Evolutionary conservation across 352 stramenopile species (phyloP), one percentile per base, ranked within the genome.

Genomic region (Halophytophthora batemanensis): DNA sequence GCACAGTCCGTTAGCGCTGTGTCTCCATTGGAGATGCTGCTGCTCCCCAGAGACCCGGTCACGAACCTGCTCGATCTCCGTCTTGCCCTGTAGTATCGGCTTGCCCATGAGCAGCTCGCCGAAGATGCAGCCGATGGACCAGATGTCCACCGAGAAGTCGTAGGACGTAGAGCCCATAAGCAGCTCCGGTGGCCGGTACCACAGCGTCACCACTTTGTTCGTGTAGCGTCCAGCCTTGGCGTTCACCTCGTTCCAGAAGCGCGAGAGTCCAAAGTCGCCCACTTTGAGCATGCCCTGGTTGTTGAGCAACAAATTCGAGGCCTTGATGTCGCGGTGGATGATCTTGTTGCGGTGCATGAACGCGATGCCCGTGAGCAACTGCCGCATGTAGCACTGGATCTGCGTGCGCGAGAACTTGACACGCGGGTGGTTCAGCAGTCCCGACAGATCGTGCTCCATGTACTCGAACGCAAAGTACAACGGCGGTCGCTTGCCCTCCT

Each of bases 141-240:
- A 98, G n/a, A 96, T 75, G 69, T 98, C 94, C 15, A 98, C 91
- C 6, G 75, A 94, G 35, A 82, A 93, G 53, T 94, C 86, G 60
- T 98, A 98, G 6, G 74, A 86, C 3, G 90, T 97, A 15, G 77
- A 96, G 2, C 93, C 90, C 45, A 98, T 79, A 22, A 98, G 64
- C 18, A 98, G 72, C 58, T 98, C 94, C 0, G 94, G 94, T 1
- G 93, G 79, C 22, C 94, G 79, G 62, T 98, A 98, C 94, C 94
- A 98, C 17, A 96, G 66, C 22, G 94, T 98, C 11, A 97, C 93
- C 4, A 98, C 94, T 55, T 98, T 98, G 71, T 98, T 97, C 17
- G 92, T 98, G 48, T 94, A 94, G 17, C 77, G 65, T 18, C 83
- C 83, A 14, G 81, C 82, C 45, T 91, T 90, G 22, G 82, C 82